Base-by-base conservation (phyloP, 768 basidiomycete genomes). In the Tephrocybe sp. region DNA sequence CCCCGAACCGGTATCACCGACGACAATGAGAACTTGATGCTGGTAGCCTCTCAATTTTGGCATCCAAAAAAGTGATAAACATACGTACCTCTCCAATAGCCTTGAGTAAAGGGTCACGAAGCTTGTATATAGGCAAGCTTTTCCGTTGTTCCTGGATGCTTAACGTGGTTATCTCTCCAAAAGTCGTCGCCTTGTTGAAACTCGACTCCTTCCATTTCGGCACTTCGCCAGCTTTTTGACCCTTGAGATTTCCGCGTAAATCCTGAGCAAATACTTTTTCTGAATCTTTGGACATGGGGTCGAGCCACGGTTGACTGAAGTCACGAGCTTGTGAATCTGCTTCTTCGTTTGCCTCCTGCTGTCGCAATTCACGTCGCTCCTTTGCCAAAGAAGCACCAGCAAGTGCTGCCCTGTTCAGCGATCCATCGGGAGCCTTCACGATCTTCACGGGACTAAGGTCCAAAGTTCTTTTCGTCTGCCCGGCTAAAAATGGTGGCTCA, bases 1-100 rank as follows among this genome's bases (percentile, higher is more conserved):
- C 11, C 97, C 97, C 7, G 95, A 97, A 22, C 97, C 97, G 38
- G 97, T 99, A 62, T 99, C 97, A 38, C 97, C 97, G 47, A 99
- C 90, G 30, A 99, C 97, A 56, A 99, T 94, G 47, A 99, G 86
- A 21, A 98, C 86, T 80, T 94, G 95, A 71, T 99, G 91, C 87
- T 94, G 58, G 47, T 33, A 25, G 18, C 52, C 57, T 52, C 54
- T 54, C 37, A 31, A 47, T 24, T 61, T 18, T 65, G 57, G 19
- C 53, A n/a, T 37, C 53, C 24, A 36, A 19, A 21, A 49, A 5
- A 29, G 33, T 22, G 33, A 46, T 15, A 38, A 38, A 19, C 6
- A 38, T 18, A 50, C 82, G 41, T 72, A 94, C 94, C 71, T 94
- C 88, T 51, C 77, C 76, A 52, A 99, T 88, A 56, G 97, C 97